Evolutionary conservation across 345 rosid species (phyloP), one percentile per base, ranked within the genome.

Genomic region (Litchi chinensis): DNA sequence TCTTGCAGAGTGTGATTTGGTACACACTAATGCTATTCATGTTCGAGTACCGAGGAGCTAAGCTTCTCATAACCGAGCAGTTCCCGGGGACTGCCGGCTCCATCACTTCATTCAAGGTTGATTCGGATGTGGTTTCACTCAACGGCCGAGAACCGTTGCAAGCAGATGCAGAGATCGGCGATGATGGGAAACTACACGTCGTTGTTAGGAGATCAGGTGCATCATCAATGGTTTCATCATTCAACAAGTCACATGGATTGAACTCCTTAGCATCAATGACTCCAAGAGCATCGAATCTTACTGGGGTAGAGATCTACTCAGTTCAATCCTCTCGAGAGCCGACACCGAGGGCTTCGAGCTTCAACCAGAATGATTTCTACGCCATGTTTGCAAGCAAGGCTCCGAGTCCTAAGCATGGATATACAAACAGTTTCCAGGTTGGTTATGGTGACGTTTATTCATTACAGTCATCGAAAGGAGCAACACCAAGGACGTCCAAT

Each of bases 41-140:
- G 78, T 89, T 87, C 56, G 92, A 89, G 77, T 87, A 86, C 54
- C 81, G 92, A 57, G 90, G 85, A 11, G 92, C 90, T 0, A 87
- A 77, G 77, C 75, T 83, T 0, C 75, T 89, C 28, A 86, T 89
- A 2, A 75, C 88, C 0, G 89, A 85, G 82, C 88, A 89, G 74
- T 89, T 89, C 66, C 91, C 89, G 0, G 91, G 86, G 44, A 89
- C 92, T 2, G 91, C 89, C 0, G 91, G 84, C 0, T 75, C 86
- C 2, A 89, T 89, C 40, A 84, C 87, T 16, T 86, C 91, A 3
- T 83, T 89, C 62, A 79, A 82, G 56, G 91, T 89, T 19, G 91
- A 87, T 77, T 88, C 92, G 4, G 92, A 87, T 67, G 86, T 89
- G 21, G 82, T 89, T 77, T 89, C 89, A 0, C 79, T 89, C 10